Evolutionary conservation across 108 stramenopile genomes (phyloP).

Genomic region (Nitzschia sp.): DNA sequence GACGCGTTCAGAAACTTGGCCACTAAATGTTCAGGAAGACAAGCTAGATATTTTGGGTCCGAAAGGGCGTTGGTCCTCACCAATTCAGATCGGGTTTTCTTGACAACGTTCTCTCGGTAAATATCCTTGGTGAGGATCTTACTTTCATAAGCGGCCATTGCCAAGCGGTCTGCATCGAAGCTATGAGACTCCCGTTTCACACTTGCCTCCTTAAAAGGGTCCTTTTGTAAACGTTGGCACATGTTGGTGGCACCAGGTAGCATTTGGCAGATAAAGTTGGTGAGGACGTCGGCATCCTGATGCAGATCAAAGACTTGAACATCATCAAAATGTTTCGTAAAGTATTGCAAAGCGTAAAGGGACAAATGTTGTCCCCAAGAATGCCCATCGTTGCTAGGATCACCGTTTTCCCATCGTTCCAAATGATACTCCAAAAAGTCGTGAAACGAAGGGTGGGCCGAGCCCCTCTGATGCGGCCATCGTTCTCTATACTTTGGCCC

Average conservation of each 20-base stretch:
- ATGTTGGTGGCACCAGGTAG: slow-evolving; percentile 16
- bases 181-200: slow-evolving; percentile 7
- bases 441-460: slow-evolving; percentile 11
- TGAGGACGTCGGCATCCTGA: slow-evolving; percentile 14
- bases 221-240: slow-evolving; percentile 5
- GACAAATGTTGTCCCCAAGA: slow-evolving; percentile 26
- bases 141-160: slow-evolving; percentile 12
- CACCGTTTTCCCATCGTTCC: slow-evolving; percentile 10
- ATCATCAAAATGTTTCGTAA: slow-evolving; percentile 21
- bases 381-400: slow-evolving; percentile 15
- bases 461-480: slow-evolving; percentile 23
- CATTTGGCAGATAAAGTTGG: slow-evolving; percentile 29
- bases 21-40: background rate
- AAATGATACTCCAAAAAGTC: slow-evolving; percentile 15
- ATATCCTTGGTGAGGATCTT: slow-evolving; percentile 7
- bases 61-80: background rate
- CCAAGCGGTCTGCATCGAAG: slow-evolving; percentile 21
- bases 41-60: slow-evolving; percentile 1
- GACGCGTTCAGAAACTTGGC: slow-evolving; percentile 15
- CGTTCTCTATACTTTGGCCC: background rate
- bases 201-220: background rate
- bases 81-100: background rate
- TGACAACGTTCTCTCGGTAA: background rate
- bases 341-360: slow-evolving; percentile 19
- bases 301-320: slow-evolving; percentile 25